Evolutionary conservation across 768 basidiomycete genomes (phyloP), one percentile per base, ranked within the genome.

Genomic region (Leccinum arenicola): DNA sequence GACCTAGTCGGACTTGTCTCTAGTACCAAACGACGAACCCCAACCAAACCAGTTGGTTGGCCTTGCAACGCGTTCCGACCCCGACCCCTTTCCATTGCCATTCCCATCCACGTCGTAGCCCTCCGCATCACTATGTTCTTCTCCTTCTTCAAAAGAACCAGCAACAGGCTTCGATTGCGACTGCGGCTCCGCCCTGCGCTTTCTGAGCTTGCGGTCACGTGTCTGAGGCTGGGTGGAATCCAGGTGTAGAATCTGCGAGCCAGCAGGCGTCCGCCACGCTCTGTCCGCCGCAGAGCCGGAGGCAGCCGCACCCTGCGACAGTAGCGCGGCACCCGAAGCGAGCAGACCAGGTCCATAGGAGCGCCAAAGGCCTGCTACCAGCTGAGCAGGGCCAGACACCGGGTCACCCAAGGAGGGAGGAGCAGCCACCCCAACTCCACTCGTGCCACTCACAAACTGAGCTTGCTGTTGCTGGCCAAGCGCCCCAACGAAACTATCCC

Each of bases 271-370:
- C 58, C 64, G 71, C 70, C 70, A 69, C 29, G 71, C 65, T 36
- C 59, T 62, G 4, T 69, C 67, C 17, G 64, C 21, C 23, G 71
- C 60, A 25, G 76, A 60, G 35, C 74, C 66, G 1, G 82, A 73
- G 17, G 77, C 74, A 0, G 76, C 74, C 12, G 82, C 75, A 21
- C 81, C 76, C 60, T 86, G 83, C 17, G 78, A 77, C 14, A 92
- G 71, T 4, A 91, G 69, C 3, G 83, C 82, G 0, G 88, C 80
- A 19, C 90, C 88, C 1, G 83, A 80, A 3, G 88, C 88, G 12
- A 93, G 65, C 47, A 93, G 79, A 3, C 80, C 69, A 0, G 92
- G 91, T 1, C 90, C 92, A 61, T 91, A 93, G 2, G 85, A 82
- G n/a, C 79, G 78, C 91, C 91, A 93, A 15, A 94, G 75, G 0